Conservation (phyloP, 257 asterid genomes). For the Capsicum chinense region DNA sequence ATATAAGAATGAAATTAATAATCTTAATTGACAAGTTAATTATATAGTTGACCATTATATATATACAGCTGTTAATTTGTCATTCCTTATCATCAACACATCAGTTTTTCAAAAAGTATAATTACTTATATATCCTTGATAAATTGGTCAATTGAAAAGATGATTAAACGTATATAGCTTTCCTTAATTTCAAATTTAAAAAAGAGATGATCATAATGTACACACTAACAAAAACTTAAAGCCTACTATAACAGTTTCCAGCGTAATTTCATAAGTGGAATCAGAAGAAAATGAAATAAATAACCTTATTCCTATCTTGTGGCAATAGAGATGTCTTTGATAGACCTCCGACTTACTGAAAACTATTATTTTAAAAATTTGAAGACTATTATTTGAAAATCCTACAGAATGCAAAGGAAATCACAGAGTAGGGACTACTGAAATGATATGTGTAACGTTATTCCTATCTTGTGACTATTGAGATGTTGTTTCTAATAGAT, state of each 20-base stretch:
- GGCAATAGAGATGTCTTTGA: too few species aligned
- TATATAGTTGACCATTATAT: neutral
- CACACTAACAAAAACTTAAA: neutral
- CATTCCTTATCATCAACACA: neutral
- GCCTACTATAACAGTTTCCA: too few species aligned
- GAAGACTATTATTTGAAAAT: too few species aligned
- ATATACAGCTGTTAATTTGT: neutral
- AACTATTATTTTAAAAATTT: too few species aligned
- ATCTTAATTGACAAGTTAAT: neutral
- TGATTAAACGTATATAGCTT: neutral
- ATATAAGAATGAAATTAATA: neutral
- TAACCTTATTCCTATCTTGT: too few species aligned
- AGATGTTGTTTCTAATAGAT: neutral
- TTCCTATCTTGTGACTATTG: fast-evolving
- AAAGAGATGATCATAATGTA: neutral
- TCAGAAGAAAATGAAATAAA: neutral
- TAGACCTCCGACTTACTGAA: too few species aligned
- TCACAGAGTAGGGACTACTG: neutral
- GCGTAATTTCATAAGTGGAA: fast-evolving
- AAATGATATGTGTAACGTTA: too few species aligned
- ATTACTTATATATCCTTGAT: neutral
- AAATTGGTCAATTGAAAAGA: neutral
- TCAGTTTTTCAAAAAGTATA: neutral
- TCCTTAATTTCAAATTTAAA: neutral
- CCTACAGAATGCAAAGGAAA: too few species aligned